Evolutionary conservation across 352 stramenopile genomes (phyloP), one percentile per base, ranked within the genome.

Genomic region (Bremia lactucae): DNA sequence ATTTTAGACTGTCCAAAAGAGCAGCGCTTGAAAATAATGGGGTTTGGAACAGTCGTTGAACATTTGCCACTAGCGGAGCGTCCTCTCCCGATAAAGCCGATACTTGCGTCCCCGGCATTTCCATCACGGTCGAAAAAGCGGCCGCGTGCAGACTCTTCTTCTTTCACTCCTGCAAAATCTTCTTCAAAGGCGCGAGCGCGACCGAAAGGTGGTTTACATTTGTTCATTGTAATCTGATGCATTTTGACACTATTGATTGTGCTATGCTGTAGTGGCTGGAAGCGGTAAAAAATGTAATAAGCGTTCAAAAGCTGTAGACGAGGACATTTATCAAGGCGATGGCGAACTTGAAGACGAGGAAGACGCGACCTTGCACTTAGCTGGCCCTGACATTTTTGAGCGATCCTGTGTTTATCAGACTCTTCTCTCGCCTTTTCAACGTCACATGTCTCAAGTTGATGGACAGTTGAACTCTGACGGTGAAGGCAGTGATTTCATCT

Each of bases 11-110:
- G 62, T 13, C 76, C 75, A 7, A 83, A 79, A 44, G 67, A 88
- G 8, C 62, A 88, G 42, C 67, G 79, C 6, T 75, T 73, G 15
- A 70, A 73, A 46, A 88, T 91, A 31, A 91, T 88, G 75, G 79
- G 73, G 0, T 88, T 91, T 49, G 79, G 79, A 24, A 88, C 79
- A 23, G 46, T 91, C 8, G 70, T 88, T 28, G 62, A 87, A 29
- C 75, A 87, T 52, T 59, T 91, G 15, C 75, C 75, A 4, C 39
- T 71, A 31, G 39, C 42, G 7, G 72, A 87, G 34, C 66, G 76
- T 13, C 74, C 72, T 6, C 55, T 85, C 18, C 78, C 78, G 10
- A 59, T 85, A 5, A 84, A 76, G 29, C 70, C 75, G 6, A 66
- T 90, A 22, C 56, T 86, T 10, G 68, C 72, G 19, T 85, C 78